Evolutionary conservation across 768 basidiomycete genomes (phyloP), one percentile per base, ranked within the genome.

Genomic region (Kwoniella mangroviensis): DNA sequence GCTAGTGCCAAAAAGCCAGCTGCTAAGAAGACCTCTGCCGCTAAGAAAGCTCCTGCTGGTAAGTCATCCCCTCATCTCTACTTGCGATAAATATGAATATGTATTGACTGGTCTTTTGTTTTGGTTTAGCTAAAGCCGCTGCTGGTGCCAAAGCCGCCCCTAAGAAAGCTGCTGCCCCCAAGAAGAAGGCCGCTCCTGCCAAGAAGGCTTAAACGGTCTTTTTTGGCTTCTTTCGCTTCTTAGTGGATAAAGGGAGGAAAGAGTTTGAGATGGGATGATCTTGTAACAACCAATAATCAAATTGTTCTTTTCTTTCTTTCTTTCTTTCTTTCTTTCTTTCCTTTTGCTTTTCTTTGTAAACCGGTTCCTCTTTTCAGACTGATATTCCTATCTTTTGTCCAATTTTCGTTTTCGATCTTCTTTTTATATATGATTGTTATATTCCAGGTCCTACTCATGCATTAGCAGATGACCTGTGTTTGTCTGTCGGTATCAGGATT

Each of bases 11-110:
- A 70, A 65, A 68, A 67, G 34, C 63, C 74, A 7, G 68, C 74
- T 52, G 74, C 72, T 55, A 70, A 74, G 63, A 74, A 70, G 65
- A 68, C 68, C 67, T 28, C 73, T 49, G 60, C 67, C n/a, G 17
- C 75, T 62, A 78, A 75, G 75, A 80, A 80, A 71, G 70, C 75
- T 53, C 67, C 71, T 59, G 73, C 77, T 68, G 73, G 74, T 73
- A 34, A 69, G 74, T 70, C 12, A 21, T 28, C 34, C 3, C 28
- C 17, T 57, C 21, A 7, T 22, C 9, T 34, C 34, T 34, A 6
- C 34, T 4, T 7, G 34, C 34, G 34, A 7, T 19, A 19, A 41
- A 28, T 17, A 11, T 10, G 42, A 54, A 42, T 2, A 13, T 11
- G 12, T 21, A 51, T 58, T 73, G 74, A 65, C 62, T 12, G 6